Conservation (phyloP, 345 rosid genomes). For the Garcia nutans region DNA sequence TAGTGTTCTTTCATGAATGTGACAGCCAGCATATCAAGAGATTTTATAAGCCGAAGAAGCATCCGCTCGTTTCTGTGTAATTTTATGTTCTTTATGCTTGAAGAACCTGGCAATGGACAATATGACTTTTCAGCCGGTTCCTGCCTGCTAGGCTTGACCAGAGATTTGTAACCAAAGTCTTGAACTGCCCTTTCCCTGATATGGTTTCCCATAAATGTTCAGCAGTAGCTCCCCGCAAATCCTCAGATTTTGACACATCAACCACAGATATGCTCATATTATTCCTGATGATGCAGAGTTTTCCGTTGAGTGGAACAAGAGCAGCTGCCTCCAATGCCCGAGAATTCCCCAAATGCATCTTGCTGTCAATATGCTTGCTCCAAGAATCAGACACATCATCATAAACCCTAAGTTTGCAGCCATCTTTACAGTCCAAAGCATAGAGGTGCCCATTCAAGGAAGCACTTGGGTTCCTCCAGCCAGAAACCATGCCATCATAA, state of each 20-base stretch:
- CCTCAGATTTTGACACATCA: slow-evolving; percentile 48
- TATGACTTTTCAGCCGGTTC: slow-evolving; percentile 68
- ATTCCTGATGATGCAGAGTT: slow-evolving; percentile 62
- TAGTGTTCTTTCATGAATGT: not conserved
- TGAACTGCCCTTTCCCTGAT: slow-evolving; percentile 62
- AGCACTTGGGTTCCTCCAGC: slow-evolving; percentile 74
- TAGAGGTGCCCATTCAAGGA: slow-evolving; percentile 59
- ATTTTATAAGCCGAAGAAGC: slow-evolving; percentile 9
- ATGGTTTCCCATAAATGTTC: slow-evolving; percentile 71
- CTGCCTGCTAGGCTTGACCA: slow-evolving; percentile 66
- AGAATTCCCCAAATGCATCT: slow-evolving; percentile 66
- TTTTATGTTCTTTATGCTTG: slow-evolving; percentile 41
- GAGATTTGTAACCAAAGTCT: slow-evolving; percentile 62
- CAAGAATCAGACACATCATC: slow-evolving; percentile 63
- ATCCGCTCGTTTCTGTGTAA: not conserved
- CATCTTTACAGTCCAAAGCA: slow-evolving; percentile 74
- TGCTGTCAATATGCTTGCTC: slow-evolving; percentile 66
- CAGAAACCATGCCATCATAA: slow-evolving; percentile 70
- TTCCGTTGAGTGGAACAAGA: slow-evolving; percentile 63
- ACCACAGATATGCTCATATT: slow-evolving; percentile 73
- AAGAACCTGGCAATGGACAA: slow-evolving; percentile 77
- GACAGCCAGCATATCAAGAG: slow-evolving; percentile 5
- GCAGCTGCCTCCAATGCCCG: slow-evolving; percentile 72
- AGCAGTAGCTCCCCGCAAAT: slow-evolving; percentile 40
- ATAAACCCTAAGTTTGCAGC: slow-evolving; percentile 67